phyloP scores from a whole-genome alignment of 805 yeast genomes.

The Metschnikowia reukaufii region DNA sequence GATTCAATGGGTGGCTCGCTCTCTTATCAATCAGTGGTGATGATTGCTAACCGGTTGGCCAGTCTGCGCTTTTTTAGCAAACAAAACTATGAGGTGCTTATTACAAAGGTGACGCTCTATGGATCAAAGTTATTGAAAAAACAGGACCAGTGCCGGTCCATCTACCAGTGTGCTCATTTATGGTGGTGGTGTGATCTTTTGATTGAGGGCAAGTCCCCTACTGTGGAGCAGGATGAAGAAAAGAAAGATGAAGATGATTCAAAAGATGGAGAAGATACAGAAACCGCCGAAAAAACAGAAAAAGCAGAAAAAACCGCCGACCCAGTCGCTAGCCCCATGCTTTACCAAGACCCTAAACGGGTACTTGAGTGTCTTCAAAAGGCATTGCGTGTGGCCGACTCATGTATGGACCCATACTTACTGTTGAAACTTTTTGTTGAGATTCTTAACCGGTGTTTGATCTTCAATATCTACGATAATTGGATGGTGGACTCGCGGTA shows the following conservation, averaged over 20 bases:
- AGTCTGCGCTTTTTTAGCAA: constrained; percentile 45
- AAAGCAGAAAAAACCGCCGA: constrained; percentile 46
- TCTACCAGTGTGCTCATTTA: constrained; percentile 81
- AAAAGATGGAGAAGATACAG: constrained; percentile 26
- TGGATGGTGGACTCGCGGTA: constrained; percentile 67
- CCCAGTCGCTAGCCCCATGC: constrained; percentile 6
- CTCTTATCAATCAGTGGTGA: constrained; percentile 49
- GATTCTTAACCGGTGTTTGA: constrained; percentile 80
- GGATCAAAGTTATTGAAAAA: constrained; percentile 87
- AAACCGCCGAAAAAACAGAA: too few species aligned
- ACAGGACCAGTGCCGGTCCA: constrained; percentile 93
- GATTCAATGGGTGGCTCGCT: constrained; percentile 44
- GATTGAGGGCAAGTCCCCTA: constrained; percentile 31
- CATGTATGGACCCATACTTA: constrained; percentile 78
- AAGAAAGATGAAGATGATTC: constrained; percentile 20
- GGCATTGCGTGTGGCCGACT: constrained; percentile 86
- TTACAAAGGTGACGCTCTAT: constrained; percentile 81
- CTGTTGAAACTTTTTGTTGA: constrained; percentile 86
- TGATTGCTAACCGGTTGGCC: constrained; percentile 47
- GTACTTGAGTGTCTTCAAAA: constrained; percentile 91
- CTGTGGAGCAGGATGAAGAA: constrained; percentile 10
- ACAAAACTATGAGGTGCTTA: constrained; percentile 78
- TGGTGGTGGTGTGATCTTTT: constrained; percentile 84
- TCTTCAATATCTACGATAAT: constrained; percentile 81
- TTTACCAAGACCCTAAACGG: constrained; percentile 56